These are phyloP conservation scores for Metarhizium rileyi DNA, from an alignment of 2,329 filamentous ascomycete species.

Conservation along the genomic window DNA sequence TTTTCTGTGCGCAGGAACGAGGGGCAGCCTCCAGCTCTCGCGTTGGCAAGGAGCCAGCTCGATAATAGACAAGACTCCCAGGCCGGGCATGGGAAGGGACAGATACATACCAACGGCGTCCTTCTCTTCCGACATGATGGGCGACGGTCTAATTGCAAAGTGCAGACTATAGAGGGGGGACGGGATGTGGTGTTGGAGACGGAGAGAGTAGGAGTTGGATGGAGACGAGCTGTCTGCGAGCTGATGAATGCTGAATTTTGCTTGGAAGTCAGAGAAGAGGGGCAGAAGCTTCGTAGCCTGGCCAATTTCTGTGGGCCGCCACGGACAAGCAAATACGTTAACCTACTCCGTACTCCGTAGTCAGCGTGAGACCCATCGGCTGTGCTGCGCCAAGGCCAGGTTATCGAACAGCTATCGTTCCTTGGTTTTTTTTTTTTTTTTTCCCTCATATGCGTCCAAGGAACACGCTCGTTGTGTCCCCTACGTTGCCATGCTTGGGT, in stretches of 20 bases:
- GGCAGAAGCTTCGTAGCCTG: no score
- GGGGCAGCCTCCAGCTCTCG: slow-evolving; percentile 12
- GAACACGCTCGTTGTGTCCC: no score
- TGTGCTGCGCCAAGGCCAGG: no score
- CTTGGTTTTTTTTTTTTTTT: no score
- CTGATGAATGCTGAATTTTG: background rate
- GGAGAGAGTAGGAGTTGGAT: background rate
- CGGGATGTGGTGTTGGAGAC: background rate
- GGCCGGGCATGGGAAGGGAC: background rate
- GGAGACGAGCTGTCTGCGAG: slow-evolving; percentile 6
- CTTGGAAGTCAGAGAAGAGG: background rate
- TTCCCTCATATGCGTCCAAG: no score
- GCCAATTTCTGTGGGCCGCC: background rate
- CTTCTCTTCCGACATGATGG: slow-evolving; percentile 37
- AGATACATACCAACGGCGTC: slow-evolving; percentile 32
- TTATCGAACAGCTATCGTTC: no score
- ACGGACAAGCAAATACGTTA: background rate
- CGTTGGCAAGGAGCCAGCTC: background rate
- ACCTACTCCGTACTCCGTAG: no score
- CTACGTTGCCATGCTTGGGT: no score
- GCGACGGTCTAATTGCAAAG: slow-evolving; percentile 8
- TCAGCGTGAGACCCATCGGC: no score
- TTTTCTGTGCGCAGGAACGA: slow-evolving; percentile 12
- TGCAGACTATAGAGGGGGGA: background rate
- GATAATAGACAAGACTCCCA: background rate